Percentiles rank a stretch among this genome's conserved stretches.
These are phyloP conservation scores for Oidiodendron maius DNA, from an alignment of 495 filamentous ascomycete species.

Conservation along the genomic window DNA sequence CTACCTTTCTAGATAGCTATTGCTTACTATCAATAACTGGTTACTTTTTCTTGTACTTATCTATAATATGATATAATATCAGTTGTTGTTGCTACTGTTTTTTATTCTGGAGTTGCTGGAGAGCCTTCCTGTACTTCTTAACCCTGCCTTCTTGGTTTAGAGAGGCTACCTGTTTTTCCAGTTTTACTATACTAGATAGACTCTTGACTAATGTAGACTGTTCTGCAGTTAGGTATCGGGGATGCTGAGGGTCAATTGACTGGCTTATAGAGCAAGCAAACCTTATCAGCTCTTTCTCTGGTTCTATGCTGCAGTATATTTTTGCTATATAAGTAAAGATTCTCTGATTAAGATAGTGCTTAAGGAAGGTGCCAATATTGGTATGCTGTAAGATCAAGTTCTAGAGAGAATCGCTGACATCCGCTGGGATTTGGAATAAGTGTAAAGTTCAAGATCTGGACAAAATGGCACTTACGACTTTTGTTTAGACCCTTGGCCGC, in stretches of 20 bases:
- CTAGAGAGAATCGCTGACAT: constrained; percentile 33
- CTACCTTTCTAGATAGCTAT: constrained; percentile 22
- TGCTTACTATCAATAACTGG: constrained; percentile 25
- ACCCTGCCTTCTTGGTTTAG: too few species aligned
- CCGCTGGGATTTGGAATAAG: constrained; percentile 18
- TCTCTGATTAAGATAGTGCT: constrained; percentile 29
- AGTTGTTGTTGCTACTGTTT: constrained; percentile 21
- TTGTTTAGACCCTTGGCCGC: constrained; percentile 23
- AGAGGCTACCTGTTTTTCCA: too few species aligned
- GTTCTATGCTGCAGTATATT: constrained; percentile 25
- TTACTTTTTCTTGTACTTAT: constrained; percentile 25
- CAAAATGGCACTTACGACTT: constrained; percentile 19
- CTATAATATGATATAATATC: constrained; percentile 18
- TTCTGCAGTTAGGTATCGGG: constrained; percentile 20
- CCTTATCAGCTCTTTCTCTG: constrained; percentile 28
- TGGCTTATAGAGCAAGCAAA: constrained; percentile 28
- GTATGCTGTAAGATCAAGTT: constrained; percentile 34
- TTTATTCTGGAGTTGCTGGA: too few species aligned
- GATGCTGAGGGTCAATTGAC: constrained; percentile 31
- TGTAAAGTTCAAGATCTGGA: constrained; percentile 3
- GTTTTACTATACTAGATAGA: constrained; percentile 9
- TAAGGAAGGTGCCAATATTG: constrained; percentile 31
- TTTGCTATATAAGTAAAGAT: constrained; percentile 30
- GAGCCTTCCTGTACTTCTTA: too few species aligned
- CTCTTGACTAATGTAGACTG: constrained; percentile 15